Evolutionary conservation across 176 grass and related monocot species (phyloP), one percentile per base, ranked within the genome.

Genomic region (Paspalum notatum): DNA sequence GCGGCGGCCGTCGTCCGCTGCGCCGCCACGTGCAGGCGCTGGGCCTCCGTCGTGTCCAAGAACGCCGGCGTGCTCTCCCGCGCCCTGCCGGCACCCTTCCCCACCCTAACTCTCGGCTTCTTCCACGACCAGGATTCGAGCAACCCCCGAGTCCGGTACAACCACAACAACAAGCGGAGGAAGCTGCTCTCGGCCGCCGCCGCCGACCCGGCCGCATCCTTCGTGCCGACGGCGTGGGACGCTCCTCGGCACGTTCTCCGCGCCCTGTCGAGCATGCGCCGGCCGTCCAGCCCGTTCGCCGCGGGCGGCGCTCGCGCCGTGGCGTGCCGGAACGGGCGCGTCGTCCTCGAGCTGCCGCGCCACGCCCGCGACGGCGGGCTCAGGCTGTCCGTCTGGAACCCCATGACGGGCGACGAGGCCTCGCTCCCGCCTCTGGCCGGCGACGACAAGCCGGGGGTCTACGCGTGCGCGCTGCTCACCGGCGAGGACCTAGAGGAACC

Each of bases 191-290:
- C 51, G 15, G 17, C 17, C 51, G 20, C 51, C 17, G 17, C 42
- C 3, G 42, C 42, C 7, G 42, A 32, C 32, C 32, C 17, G 51
- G 51, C 17, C 17, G 17, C 51, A 17, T 54, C 51, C 51, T 54
- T 54, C 51, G 17, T 54, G 17, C 76, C 83, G 16, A 60, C 62
- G 3, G 89, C 87, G 84, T 80, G 61, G 1, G 27, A n/a, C 17
- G 44, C 49, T 24, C 84, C 66, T 4, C 54, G 51, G 3, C 32
- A 32, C 3, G 32, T 44, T 44, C 42, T 44, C 42, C 42, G 42
- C 7, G 42, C 4, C 42, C 8, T 44, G 42, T 32, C 32, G 32
- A 32, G 3, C 32, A 32, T 32, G 32, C 32, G 32, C 32, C 32
- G 32, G 32, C 3, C 32, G 32, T 32, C 32, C 42, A 44, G 8